Evolutionary conservation across 2,329 filamentous ascomycete species (phyloP), one percentile per base, ranked within the genome.

Genomic region (Canariomyces notabilis): DNA sequence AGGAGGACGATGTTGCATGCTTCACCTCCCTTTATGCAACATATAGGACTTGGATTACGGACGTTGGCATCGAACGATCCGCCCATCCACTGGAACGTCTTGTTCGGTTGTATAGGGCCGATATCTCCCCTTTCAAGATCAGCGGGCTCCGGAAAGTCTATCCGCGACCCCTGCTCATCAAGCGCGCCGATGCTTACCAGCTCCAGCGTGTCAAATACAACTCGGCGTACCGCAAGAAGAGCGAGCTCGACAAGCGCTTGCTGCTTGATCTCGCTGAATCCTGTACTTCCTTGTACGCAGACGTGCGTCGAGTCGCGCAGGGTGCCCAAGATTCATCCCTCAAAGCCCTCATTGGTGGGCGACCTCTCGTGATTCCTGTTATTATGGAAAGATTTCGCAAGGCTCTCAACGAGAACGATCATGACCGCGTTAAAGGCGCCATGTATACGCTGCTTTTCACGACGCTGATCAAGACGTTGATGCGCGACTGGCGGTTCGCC

Each of bases 11-110:
- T 62, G 93, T 98, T 1, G 82, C 87, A 14, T 96, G 89, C 67
- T 98, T 98, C 68, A 95, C 89, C 19, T 82, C 90, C 1, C 69
- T 98, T 2, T 98, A 95, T 66, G 86, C 86, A 18, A 88, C 91
- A 1, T 98, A 96, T 64, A 79, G 89, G 35, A 93, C 88, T 7
- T 98, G 90, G 89, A 97, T 98, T 59, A 89, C 95, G 1, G 93
- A 98, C 60, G 90, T 98, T 33, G 93, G 94, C 15, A 94, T 96
- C 50, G 93, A 98, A 67, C 79, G 91, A 49, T 96, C 91, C 15
- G 91, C 93, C 0, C 93, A 96, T 63, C 87, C 94, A 2, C 73
- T 97, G 8, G 93, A 98, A 63, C 79, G 93, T 16, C 83, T 97
- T 12, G 80, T 86, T 4, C 80, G 89, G 43, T 77, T 98, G 1